Conservation (phyloP, 192 early-diverging fungal genomes). For the Coemansia pectinata region DNA sequence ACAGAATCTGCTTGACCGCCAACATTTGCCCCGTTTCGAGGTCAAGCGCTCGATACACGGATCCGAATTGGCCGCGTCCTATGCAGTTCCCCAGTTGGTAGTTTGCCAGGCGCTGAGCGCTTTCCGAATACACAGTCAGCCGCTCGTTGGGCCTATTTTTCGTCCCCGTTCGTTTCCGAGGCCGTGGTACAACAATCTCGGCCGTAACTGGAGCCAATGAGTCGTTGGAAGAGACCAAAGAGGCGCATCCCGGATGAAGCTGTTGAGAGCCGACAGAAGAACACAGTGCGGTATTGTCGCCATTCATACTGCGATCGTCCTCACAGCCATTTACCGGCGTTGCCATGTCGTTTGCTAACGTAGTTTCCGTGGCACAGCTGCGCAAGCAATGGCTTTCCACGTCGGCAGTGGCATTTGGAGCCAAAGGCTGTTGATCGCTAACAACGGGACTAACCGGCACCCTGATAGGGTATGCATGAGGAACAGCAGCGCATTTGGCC, state of each 20-base stretch:
- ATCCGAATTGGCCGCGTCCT: conserved; percentile 86
- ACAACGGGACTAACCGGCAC: not conserved
- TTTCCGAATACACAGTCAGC: conserved; percentile 50
- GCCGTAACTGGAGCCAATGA: not conserved
- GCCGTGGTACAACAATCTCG: conserved; percentile 3
- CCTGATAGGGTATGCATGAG: not conserved
- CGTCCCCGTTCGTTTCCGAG: conserved; percentile 25
- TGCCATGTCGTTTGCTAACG: not conserved
- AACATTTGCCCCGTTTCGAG: conserved; percentile 79
- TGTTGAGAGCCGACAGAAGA: not conserved
- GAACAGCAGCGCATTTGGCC: not conserved
- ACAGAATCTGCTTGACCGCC: conserved; percentile 82
- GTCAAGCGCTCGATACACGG: conserved; percentile 85
- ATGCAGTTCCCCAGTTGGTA: conserved; percentile 87
- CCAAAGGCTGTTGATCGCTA: not conserved
- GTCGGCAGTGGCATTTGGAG: not conserved
- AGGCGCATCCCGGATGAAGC: not conserved
- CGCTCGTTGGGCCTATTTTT: conserved; percentile 46
- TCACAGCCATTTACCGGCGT: not conserved
- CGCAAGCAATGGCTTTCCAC: not conserved
- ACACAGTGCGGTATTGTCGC: not conserved
- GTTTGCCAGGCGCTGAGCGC: conserved; percentile 36
- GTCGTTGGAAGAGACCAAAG: not conserved
- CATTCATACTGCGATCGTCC: not conserved
- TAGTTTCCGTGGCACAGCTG: not conserved